A percentile compares a stretch with the other conserved stretches of the same genome.
These are phyloP conservation scores for Vigna trinervia DNA, from an alignment of 306 rosid species.

Conservation along the genomic window DNA sequence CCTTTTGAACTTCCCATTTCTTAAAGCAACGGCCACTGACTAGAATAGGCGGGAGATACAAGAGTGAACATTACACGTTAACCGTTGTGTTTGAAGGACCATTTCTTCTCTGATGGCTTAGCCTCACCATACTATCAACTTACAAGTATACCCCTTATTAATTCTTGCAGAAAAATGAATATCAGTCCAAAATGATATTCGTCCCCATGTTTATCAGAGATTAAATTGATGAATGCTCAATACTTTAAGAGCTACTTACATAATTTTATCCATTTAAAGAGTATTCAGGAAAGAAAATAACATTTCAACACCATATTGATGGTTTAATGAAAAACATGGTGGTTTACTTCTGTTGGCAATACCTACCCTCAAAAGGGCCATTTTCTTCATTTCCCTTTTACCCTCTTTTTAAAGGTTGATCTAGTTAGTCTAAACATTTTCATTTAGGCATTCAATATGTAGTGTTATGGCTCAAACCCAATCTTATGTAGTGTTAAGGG, in stretches of 20 bases:
- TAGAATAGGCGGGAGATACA: constrained; percentile 49
- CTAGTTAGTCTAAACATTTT: not conserved
- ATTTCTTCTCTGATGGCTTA: constrained; percentile 48
- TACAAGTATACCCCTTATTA: constrained; percentile 38
- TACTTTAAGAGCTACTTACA: no score
- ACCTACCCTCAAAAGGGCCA: not conserved
- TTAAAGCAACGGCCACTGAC: constrained; percentile 72
- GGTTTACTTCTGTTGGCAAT: no score
- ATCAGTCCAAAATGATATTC: no score
- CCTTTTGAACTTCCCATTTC: constrained; percentile 57
- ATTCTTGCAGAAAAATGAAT: not conserved
- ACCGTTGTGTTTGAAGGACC: constrained; percentile 49
- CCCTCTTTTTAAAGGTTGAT: not conserved
- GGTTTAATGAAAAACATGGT: no score
- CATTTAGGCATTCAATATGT: not conserved
- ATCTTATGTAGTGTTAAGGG: no score
- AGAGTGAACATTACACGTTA: constrained; percentile 55
- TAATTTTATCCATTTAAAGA: no score
- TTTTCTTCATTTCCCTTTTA: not conserved
- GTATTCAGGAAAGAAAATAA: no score
- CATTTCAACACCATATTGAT: no score
- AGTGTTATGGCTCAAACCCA: no score
- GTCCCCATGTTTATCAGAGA: no score
- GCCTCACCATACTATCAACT: constrained; percentile 41
- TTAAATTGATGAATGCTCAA: no score